Conservation (phyloP, 768 basidiomycete genomes). For the Leucosporidium scottii region DNA sequence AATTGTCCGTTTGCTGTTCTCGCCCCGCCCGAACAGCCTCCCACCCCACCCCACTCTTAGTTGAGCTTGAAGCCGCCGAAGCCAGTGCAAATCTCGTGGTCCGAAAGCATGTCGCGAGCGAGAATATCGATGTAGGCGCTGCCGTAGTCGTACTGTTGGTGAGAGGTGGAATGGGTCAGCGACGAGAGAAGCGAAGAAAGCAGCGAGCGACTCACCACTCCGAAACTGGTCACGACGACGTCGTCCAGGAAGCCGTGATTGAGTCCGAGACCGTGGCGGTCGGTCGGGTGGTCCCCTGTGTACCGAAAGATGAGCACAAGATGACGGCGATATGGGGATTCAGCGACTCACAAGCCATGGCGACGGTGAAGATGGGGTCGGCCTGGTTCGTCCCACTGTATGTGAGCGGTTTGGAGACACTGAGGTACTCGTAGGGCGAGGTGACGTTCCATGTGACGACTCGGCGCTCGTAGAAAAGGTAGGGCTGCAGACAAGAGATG, state of each 20-base stretch:
- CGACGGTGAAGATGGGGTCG: slow-evolving; percentile 26
- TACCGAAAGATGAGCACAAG: not conserved
- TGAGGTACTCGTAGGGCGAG: slow-evolving; percentile 22
- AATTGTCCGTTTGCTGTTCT: not conserved
- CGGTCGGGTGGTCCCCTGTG: slow-evolving; percentile 11
- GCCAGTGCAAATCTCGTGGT: slow-evolving; percentile 10
- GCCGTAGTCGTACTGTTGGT: slow-evolving; percentile 9
- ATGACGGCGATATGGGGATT: not conserved
- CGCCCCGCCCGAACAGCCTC: not conserved
- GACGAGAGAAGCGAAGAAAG: too few species aligned
- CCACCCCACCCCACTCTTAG: too few species aligned
- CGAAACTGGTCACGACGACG: slow-evolving; percentile 19
- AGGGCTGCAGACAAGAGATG: not conserved
- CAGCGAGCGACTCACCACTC: not conserved
- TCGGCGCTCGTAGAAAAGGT: slow-evolving; percentile 21
- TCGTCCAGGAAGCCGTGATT: slow-evolving; percentile 28
- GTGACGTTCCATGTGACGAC: slow-evolving; percentile 28
- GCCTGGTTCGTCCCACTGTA: slow-evolving; percentile 26
- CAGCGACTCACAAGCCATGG: slow-evolving; percentile 7
- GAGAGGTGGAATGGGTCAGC: not conserved
- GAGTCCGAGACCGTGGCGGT: slow-evolving; percentile 8
- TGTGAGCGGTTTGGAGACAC: slow-evolving; percentile 18
- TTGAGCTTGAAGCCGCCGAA: too few species aligned
- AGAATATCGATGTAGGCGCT: slow-evolving; percentile 12
- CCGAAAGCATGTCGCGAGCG: slow-evolving; percentile 14